Percentiles rank a stretch among this genome's conserved stretches.
Conservation (phyloP, 192 early-diverging fungal species). For the Coemansia sp. region DNA sequence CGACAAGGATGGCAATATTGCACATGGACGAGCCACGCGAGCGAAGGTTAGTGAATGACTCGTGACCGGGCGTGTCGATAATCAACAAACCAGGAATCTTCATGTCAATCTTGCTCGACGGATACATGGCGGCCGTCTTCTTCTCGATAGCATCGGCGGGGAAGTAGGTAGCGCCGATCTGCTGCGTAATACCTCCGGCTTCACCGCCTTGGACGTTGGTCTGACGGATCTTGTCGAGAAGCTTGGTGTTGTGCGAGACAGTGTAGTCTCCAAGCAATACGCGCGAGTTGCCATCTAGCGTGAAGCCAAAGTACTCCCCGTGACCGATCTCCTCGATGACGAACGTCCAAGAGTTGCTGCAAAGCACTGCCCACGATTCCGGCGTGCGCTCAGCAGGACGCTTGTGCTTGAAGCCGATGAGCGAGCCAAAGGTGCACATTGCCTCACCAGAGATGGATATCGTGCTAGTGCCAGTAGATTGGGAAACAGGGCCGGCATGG, state of each 20-base stretch:
- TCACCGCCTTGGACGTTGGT: slow-evolving; percentile 99
- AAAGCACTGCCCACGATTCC: slow-evolving; percentile 7
- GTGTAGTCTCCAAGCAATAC: slow-evolving; percentile 57
- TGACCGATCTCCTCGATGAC: slow-evolving; percentile 33
- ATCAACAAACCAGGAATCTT: slow-evolving; percentile 92
- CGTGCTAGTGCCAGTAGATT: not conserved
- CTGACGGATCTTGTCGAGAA: slow-evolving; percentile 98
- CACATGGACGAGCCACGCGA: slow-evolving; percentile 95
- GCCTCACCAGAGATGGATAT: slow-evolving; percentile 25
- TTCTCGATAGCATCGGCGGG: slow-evolving; percentile 90
- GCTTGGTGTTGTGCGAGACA: slow-evolving; percentile 81
- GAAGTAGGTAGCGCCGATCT: slow-evolving; percentile 99
- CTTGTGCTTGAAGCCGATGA: slow-evolving; percentile 17
- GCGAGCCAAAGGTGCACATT: slow-evolving; percentile 17
- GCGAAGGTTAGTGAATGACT: slow-evolving; percentile 95
- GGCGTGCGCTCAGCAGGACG: slow-evolving; percentile 6
- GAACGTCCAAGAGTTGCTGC: slow-evolving; percentile 46
- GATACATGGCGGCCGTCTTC: slow-evolving; percentile 85
- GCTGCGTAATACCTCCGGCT: slow-evolving; percentile 99
- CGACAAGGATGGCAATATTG: slow-evolving; percentile 99
- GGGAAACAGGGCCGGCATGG: slow-evolving; percentile 21
- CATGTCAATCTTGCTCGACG: slow-evolving; percentile 62
- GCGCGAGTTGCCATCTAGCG: slow-evolving; percentile 60
- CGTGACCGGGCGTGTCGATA: slow-evolving; percentile 99
- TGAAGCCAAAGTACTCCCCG: slow-evolving; percentile 60